A percentile compares a stretch with the other conserved stretches of the same genome.
These are phyloP conservation scores for Protoeuglena noctilucae DNA, from an alignment of 139 green algal genomes.

Conservation along the genomic window DNA sequence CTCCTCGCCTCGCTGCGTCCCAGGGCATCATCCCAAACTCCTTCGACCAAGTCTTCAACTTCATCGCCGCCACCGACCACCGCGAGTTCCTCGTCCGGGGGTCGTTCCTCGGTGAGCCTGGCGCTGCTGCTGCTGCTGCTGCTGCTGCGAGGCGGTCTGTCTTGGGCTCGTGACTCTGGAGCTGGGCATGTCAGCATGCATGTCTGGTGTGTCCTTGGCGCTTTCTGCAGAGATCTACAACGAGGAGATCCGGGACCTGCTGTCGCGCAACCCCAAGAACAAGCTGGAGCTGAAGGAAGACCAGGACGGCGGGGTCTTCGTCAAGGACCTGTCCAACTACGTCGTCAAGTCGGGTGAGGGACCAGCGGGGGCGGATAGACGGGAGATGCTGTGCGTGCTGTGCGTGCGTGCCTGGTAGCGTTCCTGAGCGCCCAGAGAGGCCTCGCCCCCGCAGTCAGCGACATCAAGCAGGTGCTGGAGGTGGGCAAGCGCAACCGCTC, in stretches of 20 bases:
- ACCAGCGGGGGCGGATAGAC: too few relatives aligned
- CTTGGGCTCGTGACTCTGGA: too few relatives aligned
- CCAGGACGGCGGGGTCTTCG: slow-evolving; percentile 12
- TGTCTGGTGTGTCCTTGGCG: slow-evolving; percentile 1
- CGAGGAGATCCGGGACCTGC: slow-evolving; percentile 51
- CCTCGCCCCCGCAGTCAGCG: too few relatives aligned
- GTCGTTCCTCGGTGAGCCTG: slow-evolving; percentile 59
- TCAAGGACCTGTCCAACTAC: slow-evolving; percentile 63
- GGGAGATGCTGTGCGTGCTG: too few relatives aligned
- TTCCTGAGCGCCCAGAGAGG: too few relatives aligned
- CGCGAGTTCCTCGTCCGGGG: slow-evolving; percentile 59
- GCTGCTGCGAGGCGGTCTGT: too few relatives aligned
- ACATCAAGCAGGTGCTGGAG: slow-evolving; percentile 60
- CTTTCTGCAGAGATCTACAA: slow-evolving; percentile 96
- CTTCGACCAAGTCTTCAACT: slow-evolving; percentile 57
- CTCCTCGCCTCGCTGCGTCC: slow-evolving; percentile 2
- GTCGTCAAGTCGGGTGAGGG: slow-evolving; percentile 54
- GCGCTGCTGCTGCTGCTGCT: too few relatives aligned
- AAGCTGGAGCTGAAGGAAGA: slow-evolving; percentile 40
- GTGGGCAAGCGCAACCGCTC: slow-evolving; percentile 62
- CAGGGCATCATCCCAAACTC: slow-evolving; percentile 63
- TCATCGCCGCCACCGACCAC: slow-evolving; percentile 26
- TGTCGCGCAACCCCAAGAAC: slow-evolving; percentile 43
- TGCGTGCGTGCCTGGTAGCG: too few relatives aligned
- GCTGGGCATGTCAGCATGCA: too few relatives aligned